Evolutionary conservation across 176 grass and related monocot genomes (phyloP).

Genomic region (Calamus simplicifolius): DNA sequence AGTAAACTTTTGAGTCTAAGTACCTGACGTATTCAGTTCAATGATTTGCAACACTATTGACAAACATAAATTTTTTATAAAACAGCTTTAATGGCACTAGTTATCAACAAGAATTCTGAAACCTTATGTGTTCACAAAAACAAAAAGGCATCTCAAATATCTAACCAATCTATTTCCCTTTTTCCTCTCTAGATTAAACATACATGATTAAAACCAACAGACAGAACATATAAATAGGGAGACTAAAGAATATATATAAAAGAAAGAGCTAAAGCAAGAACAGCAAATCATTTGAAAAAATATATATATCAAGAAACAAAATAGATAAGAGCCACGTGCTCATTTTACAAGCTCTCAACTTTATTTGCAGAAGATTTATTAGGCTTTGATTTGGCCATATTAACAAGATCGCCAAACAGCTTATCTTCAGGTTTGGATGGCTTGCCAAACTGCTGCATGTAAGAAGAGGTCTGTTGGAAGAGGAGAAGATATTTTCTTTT

Average conservation of each 20-base stretch:
- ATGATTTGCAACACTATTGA: no score
- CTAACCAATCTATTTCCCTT: background rate
- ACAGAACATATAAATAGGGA: slow-evolving; percentile 17
- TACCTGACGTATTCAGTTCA: no score
- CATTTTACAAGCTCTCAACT: slow-evolving; percentile 28
- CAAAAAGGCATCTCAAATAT: slow-evolving; percentile 13
- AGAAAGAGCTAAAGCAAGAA: slow-evolving; percentile 11
- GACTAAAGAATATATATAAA: slow-evolving; percentile 8
- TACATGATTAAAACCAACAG: slow-evolving; percentile 14
- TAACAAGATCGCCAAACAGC: slow-evolving; percentile 85
- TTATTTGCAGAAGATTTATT: slow-evolving; percentile 49
- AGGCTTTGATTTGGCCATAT: slow-evolving; percentile 80
- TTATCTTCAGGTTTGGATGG: slow-evolving; percentile 62
- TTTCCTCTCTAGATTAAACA: slow-evolving; percentile 19
- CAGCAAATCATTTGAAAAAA: background rate
- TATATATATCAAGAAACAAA: no score
- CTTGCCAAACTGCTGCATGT: slow-evolving; percentile 45
- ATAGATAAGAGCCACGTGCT: slow-evolving; percentile 4
- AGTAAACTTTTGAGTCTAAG: no score
- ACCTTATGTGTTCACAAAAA: background rate
- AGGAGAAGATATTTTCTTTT: no score
- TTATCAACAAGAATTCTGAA: background rate
- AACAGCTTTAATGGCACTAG: no score
- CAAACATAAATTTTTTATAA: no score
- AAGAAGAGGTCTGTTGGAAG: no score